Evolutionary conservation across 352 stramenopile species (phyloP), one percentile per base, ranked within the genome.

Genomic region (Phytophthora pisi): DNA sequence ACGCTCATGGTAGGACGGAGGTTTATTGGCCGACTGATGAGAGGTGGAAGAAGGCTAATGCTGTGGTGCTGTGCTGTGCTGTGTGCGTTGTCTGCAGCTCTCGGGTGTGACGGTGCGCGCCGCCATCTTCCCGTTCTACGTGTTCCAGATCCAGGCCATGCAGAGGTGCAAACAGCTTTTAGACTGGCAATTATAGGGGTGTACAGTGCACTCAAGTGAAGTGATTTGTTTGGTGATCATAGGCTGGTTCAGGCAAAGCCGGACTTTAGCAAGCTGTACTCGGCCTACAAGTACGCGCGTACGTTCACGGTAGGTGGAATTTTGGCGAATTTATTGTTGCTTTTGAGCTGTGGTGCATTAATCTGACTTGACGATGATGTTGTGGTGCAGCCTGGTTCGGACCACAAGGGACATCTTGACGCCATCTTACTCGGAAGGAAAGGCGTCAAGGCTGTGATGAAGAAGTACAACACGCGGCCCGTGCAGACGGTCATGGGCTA

Each of bases 401-500:
- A 88, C 42, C 66, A 68, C 23, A 84, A 79, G 59, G 75, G 70
- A 13, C 81, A 88, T 57, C 38, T 89, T 23, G 61, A 88, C 18
- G 80, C 80, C 15, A 77, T 91, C 6, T 30, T 84, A 28, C 74
- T 88, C 10, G 72, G 76, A 18, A 68, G 76, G 16, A 75, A 86
- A 60, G 82, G 82, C 15, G 16, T 86, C 18, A 81, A 86, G 51
- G 64, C 86, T 2, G 66, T 90, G 28, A 84, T 90, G 67, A 82
- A 89, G 52, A 93, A 93, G 68, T 86, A 90, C 77, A 78, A 91
- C 51, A 91, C 82, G 64, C 78, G 77, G 4, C 82, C 83, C 9
- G 68, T 93, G 16, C 80, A 91, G 55, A 90, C 83, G 26, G 58
- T 92, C 9, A 58, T 91, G 23, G 81, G 82, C 10, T 80, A 82